These are phyloP conservation scores for Schoenoplectus tabernaemontani DNA, from an alignment of 202 grass and related monocot species.

Conservation along the genomic window DNA sequence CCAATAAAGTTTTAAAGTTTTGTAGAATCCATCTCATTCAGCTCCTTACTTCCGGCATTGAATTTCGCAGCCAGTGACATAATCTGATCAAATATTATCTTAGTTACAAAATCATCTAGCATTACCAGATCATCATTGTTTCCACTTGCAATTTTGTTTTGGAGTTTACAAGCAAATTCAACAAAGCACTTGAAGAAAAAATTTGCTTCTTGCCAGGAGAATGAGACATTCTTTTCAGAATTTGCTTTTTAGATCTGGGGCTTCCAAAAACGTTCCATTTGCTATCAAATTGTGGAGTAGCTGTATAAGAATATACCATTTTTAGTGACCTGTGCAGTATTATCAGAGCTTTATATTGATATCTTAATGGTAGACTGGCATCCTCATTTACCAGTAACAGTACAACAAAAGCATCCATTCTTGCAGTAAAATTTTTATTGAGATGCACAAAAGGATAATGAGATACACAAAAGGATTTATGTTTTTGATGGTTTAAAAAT, in stretches of 20 bases:
- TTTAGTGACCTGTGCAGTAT: conserved; percentile 52
- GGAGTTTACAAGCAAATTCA: conserved; percentile 45
- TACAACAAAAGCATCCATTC: conserved; percentile 30
- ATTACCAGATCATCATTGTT: conserved; percentile 25
- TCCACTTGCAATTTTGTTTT: conserved; percentile 20
- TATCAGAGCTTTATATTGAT: conserved; percentile 40
- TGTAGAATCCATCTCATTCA: conserved; percentile 8
- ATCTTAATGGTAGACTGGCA: conserved; percentile 33
- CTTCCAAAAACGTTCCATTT: conserved; percentile 23
- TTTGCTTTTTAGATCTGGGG: conserved; percentile 38
- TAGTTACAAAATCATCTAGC: conserved; percentile 33
- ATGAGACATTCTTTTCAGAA: conserved; percentile 34
- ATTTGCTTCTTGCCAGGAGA: conserved; percentile 40
- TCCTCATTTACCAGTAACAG: conserved; percentile 38
- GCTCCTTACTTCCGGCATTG: conserved; percentile 16
- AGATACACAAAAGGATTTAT: no score
- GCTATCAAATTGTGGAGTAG: conserved; percentile 31
- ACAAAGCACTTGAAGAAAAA: conserved; percentile 39
- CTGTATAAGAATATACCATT: conserved; percentile 34
- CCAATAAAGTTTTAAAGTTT: conserved; percentile 38
- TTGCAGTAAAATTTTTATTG: conserved; percentile 41
- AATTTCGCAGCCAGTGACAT: conserved; percentile 33
- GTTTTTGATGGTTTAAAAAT: no score
- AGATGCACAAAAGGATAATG: no score
- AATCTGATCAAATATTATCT: conserved; percentile 36